A percentile compares a stretch with the other conserved stretches of the same genome.
Conservation (phyloP, 495 filamentous ascomycete genomes). For the Lentithecium fluviatile region DNA sequence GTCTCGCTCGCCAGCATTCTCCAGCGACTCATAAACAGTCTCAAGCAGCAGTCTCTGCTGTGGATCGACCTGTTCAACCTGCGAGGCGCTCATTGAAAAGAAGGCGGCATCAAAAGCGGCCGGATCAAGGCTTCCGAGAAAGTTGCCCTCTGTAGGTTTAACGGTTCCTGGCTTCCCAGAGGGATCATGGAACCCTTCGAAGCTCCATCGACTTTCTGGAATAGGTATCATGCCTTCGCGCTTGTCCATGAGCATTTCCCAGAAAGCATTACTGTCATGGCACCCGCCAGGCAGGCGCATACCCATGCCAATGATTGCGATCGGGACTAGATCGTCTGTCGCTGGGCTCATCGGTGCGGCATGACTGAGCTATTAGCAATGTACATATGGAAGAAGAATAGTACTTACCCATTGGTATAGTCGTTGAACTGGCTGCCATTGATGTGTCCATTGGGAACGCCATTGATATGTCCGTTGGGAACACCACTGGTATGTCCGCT, state of each 20-base stretch:
- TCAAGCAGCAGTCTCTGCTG: background rate
- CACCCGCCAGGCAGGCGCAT: slow-evolving; percentile 5
- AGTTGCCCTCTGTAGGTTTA: background rate
- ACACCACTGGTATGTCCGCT: no score
- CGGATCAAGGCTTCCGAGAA: slow-evolving; percentile 3
- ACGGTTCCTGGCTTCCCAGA: no score
- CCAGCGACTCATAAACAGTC: background rate
- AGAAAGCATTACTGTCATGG: background rate
- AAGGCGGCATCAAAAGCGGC: background rate
- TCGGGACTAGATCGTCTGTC: no score
- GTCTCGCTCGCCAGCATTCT: background rate
- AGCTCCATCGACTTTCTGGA: background rate
- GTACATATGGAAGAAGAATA: no score
- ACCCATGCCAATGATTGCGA: slow-evolving; percentile 18
- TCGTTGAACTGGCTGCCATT: no score
- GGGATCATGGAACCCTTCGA: background rate
- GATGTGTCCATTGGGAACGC: no score
- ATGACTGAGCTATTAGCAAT: no score
- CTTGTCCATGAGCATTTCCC: slow-evolving; percentile 13
- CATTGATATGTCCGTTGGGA: no score
- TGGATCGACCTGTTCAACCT: background rate
- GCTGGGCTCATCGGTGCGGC: no score
- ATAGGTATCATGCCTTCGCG: background rate
- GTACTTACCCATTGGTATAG: no score
- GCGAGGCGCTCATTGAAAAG: background rate